Conservation (phyloP, 2,329 filamentous ascomycete species). For the Tolypocladium capitatum region DNA sequence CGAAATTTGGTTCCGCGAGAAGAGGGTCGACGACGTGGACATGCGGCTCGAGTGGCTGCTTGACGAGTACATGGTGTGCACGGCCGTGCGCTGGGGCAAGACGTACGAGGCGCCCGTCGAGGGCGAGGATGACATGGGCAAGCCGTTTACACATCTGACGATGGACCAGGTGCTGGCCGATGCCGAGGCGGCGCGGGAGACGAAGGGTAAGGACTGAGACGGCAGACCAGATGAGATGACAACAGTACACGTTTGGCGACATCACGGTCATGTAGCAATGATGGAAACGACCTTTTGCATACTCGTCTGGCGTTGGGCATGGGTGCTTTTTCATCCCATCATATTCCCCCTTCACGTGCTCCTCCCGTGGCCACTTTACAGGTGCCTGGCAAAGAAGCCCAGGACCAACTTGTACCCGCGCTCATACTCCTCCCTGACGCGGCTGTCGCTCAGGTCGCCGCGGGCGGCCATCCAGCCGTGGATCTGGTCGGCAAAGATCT, state of each 20-base stretch:
- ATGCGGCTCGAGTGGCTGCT: constrained; percentile 25
- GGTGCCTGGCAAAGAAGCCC: constrained; percentile 42
- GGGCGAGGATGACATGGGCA: constrained; percentile 28
- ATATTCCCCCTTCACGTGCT: not conserved
- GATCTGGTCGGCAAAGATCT: constrained; percentile 53
- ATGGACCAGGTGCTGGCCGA: constrained; percentile 32
- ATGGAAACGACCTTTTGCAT: not conserved
- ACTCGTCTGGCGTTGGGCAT: not conserved
- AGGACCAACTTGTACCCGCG: constrained; percentile 48
- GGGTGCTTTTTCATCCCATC: not conserved
- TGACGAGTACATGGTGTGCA: constrained; percentile 42
- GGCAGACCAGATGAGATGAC: not conserved
- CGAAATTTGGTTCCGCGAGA: constrained; percentile 18
- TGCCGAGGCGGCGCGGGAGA: constrained; percentile 20
- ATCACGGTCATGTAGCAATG: not conserved
- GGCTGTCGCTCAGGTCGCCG: constrained; percentile 40
- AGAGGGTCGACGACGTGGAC: constrained; percentile 19
- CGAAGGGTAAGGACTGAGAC: not conserved
- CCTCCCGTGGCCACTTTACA: constrained; percentile 11
- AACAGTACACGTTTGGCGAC: not conserved
- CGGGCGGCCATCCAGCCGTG: constrained; percentile 66
- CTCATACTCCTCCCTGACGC: constrained; percentile 47
- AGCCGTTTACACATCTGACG: constrained; percentile 4
- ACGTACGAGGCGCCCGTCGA: constrained; percentile 21
- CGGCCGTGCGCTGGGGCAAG: constrained; percentile 24